These are phyloP conservation scores for Phaeomoniella chlamydospora DNA, from an alignment of 2,329 filamentous ascomycete species.

Conservation along the genomic window DNA sequence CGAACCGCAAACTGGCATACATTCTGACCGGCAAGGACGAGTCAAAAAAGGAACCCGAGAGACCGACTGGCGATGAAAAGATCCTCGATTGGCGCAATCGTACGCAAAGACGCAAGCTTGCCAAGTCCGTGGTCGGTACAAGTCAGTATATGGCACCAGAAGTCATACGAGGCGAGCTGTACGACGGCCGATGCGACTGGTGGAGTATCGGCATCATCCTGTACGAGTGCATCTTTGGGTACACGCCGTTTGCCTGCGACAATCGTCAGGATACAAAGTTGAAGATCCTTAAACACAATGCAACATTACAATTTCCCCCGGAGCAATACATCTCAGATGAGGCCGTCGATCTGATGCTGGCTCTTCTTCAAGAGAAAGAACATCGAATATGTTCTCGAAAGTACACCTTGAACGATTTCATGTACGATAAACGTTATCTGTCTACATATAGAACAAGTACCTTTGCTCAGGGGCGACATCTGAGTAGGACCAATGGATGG, in stretches of 20 bases:
- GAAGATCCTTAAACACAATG: slow-evolving; percentile 64
- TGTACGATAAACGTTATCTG: slow-evolving; percentile 14
- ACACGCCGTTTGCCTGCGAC: slow-evolving; percentile 76
- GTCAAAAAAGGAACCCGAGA: slow-evolving; percentile 19
- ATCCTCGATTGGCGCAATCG: slow-evolving; percentile 58
- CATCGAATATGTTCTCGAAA: slow-evolving; percentile 59
- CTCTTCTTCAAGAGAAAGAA: slow-evolving; percentile 60
- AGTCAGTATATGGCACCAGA: slow-evolving; percentile 98
- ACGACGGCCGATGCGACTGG: slow-evolving; percentile 91
- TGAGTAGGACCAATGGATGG: neutral
- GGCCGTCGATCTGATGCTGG: slow-evolving; percentile 63
- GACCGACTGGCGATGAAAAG: slow-evolving; percentile 23
- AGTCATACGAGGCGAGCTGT: slow-evolving; percentile 65
- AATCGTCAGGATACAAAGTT: slow-evolving; percentile 71
- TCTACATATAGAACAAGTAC: slow-evolving; percentile 1
- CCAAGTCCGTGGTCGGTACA: slow-evolving; percentile 79
- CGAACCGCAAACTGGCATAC: neutral
- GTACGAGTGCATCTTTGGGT: slow-evolving; percentile 86
- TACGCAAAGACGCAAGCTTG: slow-evolving; percentile 54
- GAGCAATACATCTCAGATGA: slow-evolving; percentile 43
- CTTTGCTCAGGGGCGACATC: neutral
- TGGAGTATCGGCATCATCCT: slow-evolving; percentile 93
- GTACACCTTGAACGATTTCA: slow-evolving; percentile 54
- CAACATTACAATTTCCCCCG: slow-evolving; percentile 54
- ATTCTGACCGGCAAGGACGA: slow-evolving; percentile 4